Evolutionary conservation across 108 stramenopile genomes (phyloP), one percentile per base, ranked within the genome.

Genomic region (Chaetoceros muelleri): DNA sequence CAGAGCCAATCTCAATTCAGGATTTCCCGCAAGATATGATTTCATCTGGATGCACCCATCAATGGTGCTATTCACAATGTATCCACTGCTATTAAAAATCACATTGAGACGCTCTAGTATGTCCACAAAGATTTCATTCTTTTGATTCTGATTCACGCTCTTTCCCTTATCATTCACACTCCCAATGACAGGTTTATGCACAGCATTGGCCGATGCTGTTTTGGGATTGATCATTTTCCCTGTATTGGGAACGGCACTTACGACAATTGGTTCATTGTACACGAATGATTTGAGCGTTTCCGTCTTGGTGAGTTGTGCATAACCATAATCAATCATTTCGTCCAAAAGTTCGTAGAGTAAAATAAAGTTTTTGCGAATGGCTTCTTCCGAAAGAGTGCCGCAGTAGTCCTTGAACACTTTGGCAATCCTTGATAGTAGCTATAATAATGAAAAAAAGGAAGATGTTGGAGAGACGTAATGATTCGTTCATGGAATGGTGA

Each of bases 331-430:
- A 27, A 98, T 55, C 74, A 98, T 92, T 61, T 99, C 99, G 75
- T 99, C 99, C 23, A 99, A 82, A 24, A 99, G 93, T 78, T 99
- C 99, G 72, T 99, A 99, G 44, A 98, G 73, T 5, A 99, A 81
- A 59, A 97, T 93, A 70, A 99, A 99, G 65, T 99, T 99, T 74
- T 98, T 98, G 46, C 99, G 91, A 59, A 99, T 95, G 2, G 93
- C 83, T 63, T 99, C 96, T 74, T 98, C 93, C 16, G 89, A 93
- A 5, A 99, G 75, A 2, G 95, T 89, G 19, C 99, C 99, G 63
- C 99, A 99, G 68, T 99, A 99, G 67, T 99, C 99, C 74, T 99
- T 99, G 78, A 98, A 98, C 25, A 98, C 94, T 64, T 96, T 91
- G 24, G 96, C 96, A 69, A 98, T 90, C 5, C 95, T 91, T 28